Percentiles rank a stretch among this genome's conserved stretches.
phyloP scores from a whole-genome alignment of 495 filamentous ascomycete species.

The Podospora tetraspora region DNA sequence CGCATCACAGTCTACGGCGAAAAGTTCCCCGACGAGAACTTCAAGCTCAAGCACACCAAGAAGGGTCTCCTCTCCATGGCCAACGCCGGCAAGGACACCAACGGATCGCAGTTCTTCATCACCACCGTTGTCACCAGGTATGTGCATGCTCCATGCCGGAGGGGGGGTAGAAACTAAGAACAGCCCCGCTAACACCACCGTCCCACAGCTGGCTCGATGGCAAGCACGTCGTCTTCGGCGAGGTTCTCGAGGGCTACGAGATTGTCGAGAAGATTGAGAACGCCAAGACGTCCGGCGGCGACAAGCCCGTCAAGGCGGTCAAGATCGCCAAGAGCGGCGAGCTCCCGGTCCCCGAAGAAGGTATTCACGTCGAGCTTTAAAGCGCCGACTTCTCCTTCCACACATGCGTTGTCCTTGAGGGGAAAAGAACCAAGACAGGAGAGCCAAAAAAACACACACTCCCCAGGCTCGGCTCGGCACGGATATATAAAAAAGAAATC shows the following conservation, averaged over 20 bases:
- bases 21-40: constrained; percentile 98
- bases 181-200: constrained; percentile 27
- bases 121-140: constrained; percentile 79
- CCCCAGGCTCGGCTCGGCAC: constrained; percentile 10
- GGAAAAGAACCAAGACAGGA: background rate
- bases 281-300: constrained; percentile 59
- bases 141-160: constrained; percentile 25
- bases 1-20: constrained; percentile 68
- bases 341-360: constrained; percentile 82
- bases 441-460: background rate
- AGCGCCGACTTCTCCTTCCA: constrained; percentile 19
- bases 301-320: constrained; percentile 67
- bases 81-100: constrained; percentile 96
- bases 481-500: constrained; percentile 13
- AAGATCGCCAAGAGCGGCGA: constrained; percentile 96
- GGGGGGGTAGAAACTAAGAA: background rate
- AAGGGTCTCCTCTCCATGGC: constrained; percentile 75
- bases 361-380: constrained; percentile 97
- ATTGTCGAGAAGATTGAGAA: constrained; percentile 86
- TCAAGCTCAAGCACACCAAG: constrained; percentile 86
- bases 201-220: constrained; percentile 74
- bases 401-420: background rate
- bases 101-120: constrained; percentile 98
- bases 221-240: constrained; percentile 84
- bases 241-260: constrained; percentile 88